Evolutionary conservation across 2,329 filamentous ascomycete genomes (phyloP).

Genomic region (Gaeumannomyces sp.): DNA sequence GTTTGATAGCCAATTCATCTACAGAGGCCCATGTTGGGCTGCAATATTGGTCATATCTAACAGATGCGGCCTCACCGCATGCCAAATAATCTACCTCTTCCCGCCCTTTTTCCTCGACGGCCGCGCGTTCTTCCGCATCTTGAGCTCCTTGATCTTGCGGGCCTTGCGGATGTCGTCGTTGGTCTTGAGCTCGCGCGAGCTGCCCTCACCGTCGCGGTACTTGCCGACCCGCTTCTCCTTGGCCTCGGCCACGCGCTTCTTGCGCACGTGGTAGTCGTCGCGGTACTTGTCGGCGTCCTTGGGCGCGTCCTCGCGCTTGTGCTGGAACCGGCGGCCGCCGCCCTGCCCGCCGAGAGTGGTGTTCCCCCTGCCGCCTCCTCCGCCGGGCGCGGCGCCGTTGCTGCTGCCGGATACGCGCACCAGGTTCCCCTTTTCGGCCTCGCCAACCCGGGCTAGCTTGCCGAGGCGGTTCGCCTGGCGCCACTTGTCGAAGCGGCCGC

Average conservation of each 20-base stretch:
- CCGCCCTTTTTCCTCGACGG: conserved; percentile 42
- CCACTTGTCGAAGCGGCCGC: conserved; percentile 91
- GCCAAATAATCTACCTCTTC: conserved; percentile 2
- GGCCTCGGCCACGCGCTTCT: conserved; percentile 83
- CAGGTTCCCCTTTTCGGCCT: conserved; percentile 55
- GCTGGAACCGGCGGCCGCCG: conserved; percentile 62
- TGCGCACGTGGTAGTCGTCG: conserved; percentile 83
- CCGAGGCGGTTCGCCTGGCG: conserved; percentile 77
- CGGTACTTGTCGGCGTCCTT: conserved; percentile 90
- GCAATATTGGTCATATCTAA: no score
- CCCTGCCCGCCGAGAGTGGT: conserved; percentile 26
- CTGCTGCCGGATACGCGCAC: conserved; percentile 18
- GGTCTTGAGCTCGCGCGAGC: conserved; percentile 70
- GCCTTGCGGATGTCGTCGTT: conserved; percentile 81
- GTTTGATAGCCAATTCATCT: no score
- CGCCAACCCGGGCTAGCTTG: conserved; percentile 73
- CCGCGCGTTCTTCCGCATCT: conserved; percentile 81
- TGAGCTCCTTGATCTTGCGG: conserved; percentile 68
- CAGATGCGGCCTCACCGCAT: not conserved
- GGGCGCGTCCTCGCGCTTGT: conserved; percentile 80
- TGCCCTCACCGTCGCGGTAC: conserved; percentile 67
- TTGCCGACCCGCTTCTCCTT: conserved; percentile 75
- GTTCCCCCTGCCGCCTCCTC: conserved; percentile 17
- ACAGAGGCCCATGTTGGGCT: no score
- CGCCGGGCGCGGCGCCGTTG: conserved; percentile 21